Conservation (phyloP, 352 stramenopile species). For the Pythium angustatum region DNA sequence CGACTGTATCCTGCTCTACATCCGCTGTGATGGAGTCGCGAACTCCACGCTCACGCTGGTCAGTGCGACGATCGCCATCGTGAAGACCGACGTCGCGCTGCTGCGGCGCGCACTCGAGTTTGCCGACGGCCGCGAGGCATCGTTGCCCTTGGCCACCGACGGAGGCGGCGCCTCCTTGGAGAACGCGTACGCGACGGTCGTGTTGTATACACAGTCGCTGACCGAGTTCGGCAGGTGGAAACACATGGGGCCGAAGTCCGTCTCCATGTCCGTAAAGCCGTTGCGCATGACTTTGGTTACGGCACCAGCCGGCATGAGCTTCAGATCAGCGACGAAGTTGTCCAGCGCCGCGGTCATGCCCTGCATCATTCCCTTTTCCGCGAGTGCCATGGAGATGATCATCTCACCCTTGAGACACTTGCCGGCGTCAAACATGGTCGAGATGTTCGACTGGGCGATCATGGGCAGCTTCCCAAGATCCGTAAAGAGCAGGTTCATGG, state of each 20-base stretch:
- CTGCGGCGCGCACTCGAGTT: neutral
- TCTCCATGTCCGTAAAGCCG: constrained; percentile 25
- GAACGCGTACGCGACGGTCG: constrained; percentile 28
- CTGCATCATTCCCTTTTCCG: constrained; percentile 20
- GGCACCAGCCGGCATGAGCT: constrained; percentile 21
- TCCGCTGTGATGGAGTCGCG: neutral
- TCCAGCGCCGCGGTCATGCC: constrained; percentile 19
- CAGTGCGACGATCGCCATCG: neutral
- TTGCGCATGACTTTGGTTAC: constrained; percentile 22
- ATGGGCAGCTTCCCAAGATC: constrained; percentile 37
- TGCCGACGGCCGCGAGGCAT: neutral
- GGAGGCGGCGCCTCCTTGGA: constrained; percentile 20
- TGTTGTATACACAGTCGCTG: constrained; percentile 27
- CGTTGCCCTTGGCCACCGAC: neutral
- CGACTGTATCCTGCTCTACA: no score
- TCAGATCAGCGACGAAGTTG: constrained; percentile 25
- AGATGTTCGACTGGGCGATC: constrained; percentile 16
- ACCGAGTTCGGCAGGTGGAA: constrained; percentile 33
- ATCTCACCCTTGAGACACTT: constrained; percentile 29
- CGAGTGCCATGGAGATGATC: constrained; percentile 18
- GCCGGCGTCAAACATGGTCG: constrained; percentile 23
- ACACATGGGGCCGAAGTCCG: constrained; percentile 31
- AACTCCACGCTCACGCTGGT: neutral
- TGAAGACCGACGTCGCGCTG: neutral
- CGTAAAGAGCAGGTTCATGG: constrained; percentile 38